These are phyloP conservation scores for Metschnikowia anglica DNA, from an alignment of 805 yeast genomes.

Conservation along the genomic window DNA sequence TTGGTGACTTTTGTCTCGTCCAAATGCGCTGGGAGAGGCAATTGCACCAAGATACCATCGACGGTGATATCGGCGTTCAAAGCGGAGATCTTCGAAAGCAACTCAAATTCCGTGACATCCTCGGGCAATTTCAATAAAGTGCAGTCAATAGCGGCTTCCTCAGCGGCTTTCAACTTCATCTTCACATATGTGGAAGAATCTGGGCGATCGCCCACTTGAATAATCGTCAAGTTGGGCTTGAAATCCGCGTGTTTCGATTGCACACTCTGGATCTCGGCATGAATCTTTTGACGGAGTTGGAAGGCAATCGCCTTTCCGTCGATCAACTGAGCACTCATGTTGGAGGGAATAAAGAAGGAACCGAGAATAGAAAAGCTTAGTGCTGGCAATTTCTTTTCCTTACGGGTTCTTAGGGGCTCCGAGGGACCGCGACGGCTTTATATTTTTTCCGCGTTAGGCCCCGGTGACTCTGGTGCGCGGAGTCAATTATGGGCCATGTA, in stretches of 20 bases:
- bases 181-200: constrained; percentile 81
- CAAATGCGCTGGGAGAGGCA: constrained; percentile 72
- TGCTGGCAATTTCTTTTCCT: too few species aligned
- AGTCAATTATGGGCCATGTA: constrained; percentile 2
- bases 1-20: constrained; percentile 67
- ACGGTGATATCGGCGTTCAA: constrained; percentile 60
- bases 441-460: neutral
- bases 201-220: constrained; percentile 75
- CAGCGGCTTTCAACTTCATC: constrained; percentile 77
- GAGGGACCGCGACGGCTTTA: constrained; percentile 2
- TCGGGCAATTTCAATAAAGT: constrained; percentile 59
- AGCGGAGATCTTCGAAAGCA: constrained; percentile 51
- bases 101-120: constrained; percentile 52
- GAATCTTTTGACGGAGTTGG: constrained; percentile 38
- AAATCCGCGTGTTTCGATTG: constrained; percentile 52
- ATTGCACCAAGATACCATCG: constrained; percentile 73
- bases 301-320: constrained; percentile 48
- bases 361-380: neutral
- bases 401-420: too few species aligned
- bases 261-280: constrained; percentile 40
- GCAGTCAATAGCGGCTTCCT: constrained; percentile 66
- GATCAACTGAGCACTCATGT: constrained; percentile 37
- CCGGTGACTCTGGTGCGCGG: constrained; percentile 6
- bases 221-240: constrained; percentile 63
- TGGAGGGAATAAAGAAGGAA: neutral